Percentiles rank a stretch among this genome's conserved stretches.
phyloP scores from a whole-genome alignment of 768 basidiomycete species.

The Podaxis pistillaris region DNA sequence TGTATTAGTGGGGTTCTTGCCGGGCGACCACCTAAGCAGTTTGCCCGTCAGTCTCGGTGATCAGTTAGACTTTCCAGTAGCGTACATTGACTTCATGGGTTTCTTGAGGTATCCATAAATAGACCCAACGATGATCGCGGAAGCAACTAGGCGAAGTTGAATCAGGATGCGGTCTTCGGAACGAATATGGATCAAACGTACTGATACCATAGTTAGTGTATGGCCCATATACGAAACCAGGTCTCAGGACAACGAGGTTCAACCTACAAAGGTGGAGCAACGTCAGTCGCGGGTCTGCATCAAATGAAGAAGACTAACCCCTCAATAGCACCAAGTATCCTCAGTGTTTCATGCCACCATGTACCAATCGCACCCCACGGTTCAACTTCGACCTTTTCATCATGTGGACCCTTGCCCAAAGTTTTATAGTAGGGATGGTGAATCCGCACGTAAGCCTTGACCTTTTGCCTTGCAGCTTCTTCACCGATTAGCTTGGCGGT shows the following conservation, averaged over 20 bases:
- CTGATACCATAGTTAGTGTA: slow-evolving; percentile 71
- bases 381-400: slow-evolving; percentile 75
- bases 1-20: slow-evolving; percentile 72
- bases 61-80: slow-evolving; percentile 5
- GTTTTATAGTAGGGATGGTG: slow-evolving; percentile 81
- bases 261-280: slow-evolving; percentile 42
- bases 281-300: slow-evolving; percentile 16
- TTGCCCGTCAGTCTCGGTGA: slow-evolving; percentile 16
- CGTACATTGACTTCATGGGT: slow-evolving; percentile 83
- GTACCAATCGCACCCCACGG: slow-evolving; percentile 68
- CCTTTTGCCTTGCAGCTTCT: slow-evolving; percentile 77
- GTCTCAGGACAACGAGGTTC: slow-evolving; percentile 76
- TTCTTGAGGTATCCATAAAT: slow-evolving; percentile 82
- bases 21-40: slow-evolving; percentile 68
- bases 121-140: slow-evolving; percentile 70
- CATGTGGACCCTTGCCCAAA: slow-evolving; percentile 57
- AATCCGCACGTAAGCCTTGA: slow-evolving; percentile 76
- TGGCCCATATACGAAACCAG: slow-evolving; percentile 79
- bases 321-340: slow-evolving; percentile 70
- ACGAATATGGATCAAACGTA: slow-evolving; percentile 31
- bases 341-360: slow-evolving; percentile 89
- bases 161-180: slow-evolving; percentile 6
- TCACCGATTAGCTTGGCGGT: slow-evolving; percentile 66
- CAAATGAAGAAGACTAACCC: slow-evolving; percentile 43
- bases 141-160: slow-evolving; percentile 48